Base-by-base conservation (phyloP, 345 rosid genomes). In the Lepidium didymum region DNA sequence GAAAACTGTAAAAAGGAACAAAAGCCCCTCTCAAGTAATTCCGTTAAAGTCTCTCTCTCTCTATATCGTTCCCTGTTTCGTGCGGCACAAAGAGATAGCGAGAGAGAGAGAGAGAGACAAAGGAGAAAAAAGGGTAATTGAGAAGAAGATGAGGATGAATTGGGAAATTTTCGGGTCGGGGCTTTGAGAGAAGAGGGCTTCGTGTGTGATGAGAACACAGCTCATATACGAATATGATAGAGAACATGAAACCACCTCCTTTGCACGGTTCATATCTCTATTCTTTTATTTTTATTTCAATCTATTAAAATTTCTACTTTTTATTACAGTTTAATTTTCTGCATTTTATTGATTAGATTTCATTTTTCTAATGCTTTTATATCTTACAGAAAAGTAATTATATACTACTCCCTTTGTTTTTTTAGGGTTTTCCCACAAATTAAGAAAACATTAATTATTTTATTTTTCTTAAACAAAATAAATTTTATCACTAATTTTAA, bases 11-110 rank as follows among this genome's bases (percentile, higher is more conserved):
- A 10, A 44, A 42, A 6, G 40, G 52, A 53, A 42, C 5, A 21
- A 58, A 64, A 55, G 34, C 16, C 57, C 34, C 40, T 62, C 56
- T 50, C 40, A 51, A 60, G 62, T 61, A 29, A 51, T 33, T 18
- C 71, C 61, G 74, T 60, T 41, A 18, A 69, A 59, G 9, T 23
- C 50, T 72, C 42, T 71, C 15, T 65, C 55, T 64, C n/a, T 12
- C 7, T 29, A 27, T 27, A 5, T 27, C 60, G 27, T 2, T 19
- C 14, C 11, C 9, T 3, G 31, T 2, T 60, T 19, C 21, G 67
- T 25, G 49, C 1, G 56, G 55, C 70, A 65, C 41, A 53, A 21
- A 55, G 57, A 56, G 55, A 62, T 4, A 40, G 46, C 38, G 33
- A 57, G 45, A 56, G 51, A 42, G 23, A 41, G 21, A 31, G 67